A percentile compares a stretch with the other conserved stretches of the same genome.
phyloP scores from a whole-genome alignment of 441 rosid genomes.

The Croton laevigatus region DNA sequence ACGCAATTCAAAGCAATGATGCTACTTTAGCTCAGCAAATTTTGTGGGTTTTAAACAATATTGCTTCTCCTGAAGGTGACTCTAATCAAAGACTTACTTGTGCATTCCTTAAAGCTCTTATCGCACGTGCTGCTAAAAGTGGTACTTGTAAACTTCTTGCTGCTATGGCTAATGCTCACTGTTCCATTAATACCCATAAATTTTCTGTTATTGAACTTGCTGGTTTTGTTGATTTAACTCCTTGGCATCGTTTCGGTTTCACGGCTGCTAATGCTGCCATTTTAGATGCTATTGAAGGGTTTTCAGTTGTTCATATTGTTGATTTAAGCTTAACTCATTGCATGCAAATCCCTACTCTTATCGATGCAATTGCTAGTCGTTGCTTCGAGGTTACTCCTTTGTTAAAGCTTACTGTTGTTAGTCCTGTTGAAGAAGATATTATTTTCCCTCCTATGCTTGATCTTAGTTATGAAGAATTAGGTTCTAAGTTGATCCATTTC shows the following conservation, averaged over 20 bases:
- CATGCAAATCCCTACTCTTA: constrained; percentile 92
- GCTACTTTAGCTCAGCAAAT: constrained; percentile 79
- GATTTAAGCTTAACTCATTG: constrained; percentile 84
- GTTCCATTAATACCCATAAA: constrained; percentile 39
- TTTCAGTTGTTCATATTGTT: constrained; percentile 64
- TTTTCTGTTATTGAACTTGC: constrained; percentile 87
- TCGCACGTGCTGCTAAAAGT: constrained; percentile 60
- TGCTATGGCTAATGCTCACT: constrained; percentile 39
- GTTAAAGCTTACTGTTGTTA: constrained; percentile 68
- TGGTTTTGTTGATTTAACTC: constrained; percentile 74
- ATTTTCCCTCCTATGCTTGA: constrained; percentile 56
- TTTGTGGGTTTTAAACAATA: constrained; percentile 86
- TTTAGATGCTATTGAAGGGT: constrained; percentile 68
- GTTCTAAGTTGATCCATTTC: constrained; percentile 58
- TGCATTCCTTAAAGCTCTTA: constrained; percentile 72
- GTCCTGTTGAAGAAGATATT: constrained; percentile 26
- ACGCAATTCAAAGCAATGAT: constrained; percentile 75
- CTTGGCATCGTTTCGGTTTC: constrained; percentile 92
- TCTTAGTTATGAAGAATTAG: constrained; percentile 61
- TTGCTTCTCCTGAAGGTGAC: constrained; percentile 77
- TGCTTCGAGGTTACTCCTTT: constrained; percentile 50
- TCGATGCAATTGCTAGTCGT: constrained; percentile 61
- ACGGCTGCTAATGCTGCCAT: constrained; percentile 77
- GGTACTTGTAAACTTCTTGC: constrained; percentile 61
- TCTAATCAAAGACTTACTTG: constrained; percentile 73